Base-by-base conservation (phyloP, 352 stramenopile species). In the Elongisporangium senticosum region DNA sequence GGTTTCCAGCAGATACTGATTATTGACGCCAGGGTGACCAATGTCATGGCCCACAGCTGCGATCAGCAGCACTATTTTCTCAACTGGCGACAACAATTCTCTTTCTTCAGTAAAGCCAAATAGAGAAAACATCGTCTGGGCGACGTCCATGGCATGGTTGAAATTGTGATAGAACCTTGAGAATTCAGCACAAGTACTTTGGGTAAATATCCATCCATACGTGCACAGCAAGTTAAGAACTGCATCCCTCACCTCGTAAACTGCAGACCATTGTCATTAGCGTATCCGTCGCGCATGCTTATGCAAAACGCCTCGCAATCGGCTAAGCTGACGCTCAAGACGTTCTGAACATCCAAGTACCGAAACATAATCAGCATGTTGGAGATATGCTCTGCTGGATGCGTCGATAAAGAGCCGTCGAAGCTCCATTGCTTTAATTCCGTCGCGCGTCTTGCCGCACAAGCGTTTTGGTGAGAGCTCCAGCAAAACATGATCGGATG, bases 111-210 rank as follows among this genome's bases (percentile, higher is more conserved):
- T 39, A 43, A 70, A 67, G 10, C 23, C 58, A 19, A 70, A 59
- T 20, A 70, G 61, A 8, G 63, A 59, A 51, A 73, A 73, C 10
- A 73, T 49, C 47, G 66, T 73, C 47, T 73, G 66, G 1, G 66
- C 61, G 14, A 73, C 66, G 49, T 73, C 66, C 22, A 73, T 49
- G 6, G 62, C 63, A 24, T 73, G 66, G 19, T n/a, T 40, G 55
- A 73, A 73, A 47, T 68, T 70, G 56, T 73, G 66, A n/a, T 70
- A 73, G 47, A 55, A 51, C 21, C 66, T 68, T 28, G 8, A 33
- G 14, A 22, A 58, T 13, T 20, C 11, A 0, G 1, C 33, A 13
- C 17, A 17, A 26, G 23, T 61, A 19, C 4, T 28, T 26, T 3
- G 50, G 4, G 17, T 49, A 3, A 20, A 17, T 51, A 43, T 6